Base-by-base conservation (phyloP, 768 basidiomycete species). In the Wakefieldia striispora region DNA sequence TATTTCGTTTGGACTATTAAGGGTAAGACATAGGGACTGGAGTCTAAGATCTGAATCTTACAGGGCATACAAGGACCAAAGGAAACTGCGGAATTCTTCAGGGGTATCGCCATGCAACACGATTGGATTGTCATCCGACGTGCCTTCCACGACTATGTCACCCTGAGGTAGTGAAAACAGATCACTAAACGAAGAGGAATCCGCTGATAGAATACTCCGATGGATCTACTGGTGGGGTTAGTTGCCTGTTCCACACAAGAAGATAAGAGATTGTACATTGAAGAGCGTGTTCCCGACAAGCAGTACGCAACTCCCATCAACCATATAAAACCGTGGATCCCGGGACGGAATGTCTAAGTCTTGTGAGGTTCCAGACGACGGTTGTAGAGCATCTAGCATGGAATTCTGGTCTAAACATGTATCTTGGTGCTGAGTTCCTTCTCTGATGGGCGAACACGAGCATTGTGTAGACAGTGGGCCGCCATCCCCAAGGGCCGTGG, bases 31-130 rank as follows among this genome's bases (percentile, higher is more conserved):
- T 4, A 17, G 1, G 19, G 31, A 35, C 45, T 19, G 2, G 9
- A 19, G 6, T 17, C 17, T 10, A 47, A 46, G 47, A 34, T 64
- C 85, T 67, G 44, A 49, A 34, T 64, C 85, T 68, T 58, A 88
- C 87, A 85, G 60, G 7, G 86, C 84, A 58, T 90, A 89, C n/a
- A 89, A 66, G 1, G 81, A 81, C 83, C 83, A 87, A 27, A 91
- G 75, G 57, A 91, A 86, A 61, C 84, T 77, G 42, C 78, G 76
- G 61, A 91, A 90, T 63, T 89, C 84, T 3, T 75, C 66, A 9
- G 77, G 74, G 0, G 78, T 80, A 52, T 89, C 84, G 1, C 86
- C 87, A 2, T 66, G 65, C 27, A 90, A 73, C 26, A 80, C 53
- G 31, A 91, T 78, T 1, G 88, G 87, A 49, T 80, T 77, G 21